Conservation (phyloP, 306 rosid genomes). For the Begonia masoniana region DNA sequence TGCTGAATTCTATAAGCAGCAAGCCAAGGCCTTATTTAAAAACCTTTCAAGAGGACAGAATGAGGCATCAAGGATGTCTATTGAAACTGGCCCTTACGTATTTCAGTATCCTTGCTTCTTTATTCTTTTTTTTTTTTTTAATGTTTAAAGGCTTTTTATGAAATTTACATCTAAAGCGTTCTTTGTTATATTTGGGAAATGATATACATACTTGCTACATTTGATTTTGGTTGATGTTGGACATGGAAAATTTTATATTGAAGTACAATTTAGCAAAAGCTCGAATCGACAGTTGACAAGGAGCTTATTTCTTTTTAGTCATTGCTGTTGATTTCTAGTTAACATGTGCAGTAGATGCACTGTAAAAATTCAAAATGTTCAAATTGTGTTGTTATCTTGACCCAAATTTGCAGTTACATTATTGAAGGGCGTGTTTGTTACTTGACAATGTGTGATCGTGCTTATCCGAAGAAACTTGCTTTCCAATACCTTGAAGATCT, state of each 20-base stretch:
- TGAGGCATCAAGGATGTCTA: constrained; percentile 96
- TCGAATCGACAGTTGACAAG: not conserved
- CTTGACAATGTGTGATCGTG: constrained; percentile 97
- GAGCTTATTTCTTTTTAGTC: no score
- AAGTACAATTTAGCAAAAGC: not conserved
- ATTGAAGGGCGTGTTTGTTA: constrained; percentile 97
- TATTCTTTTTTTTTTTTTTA: not conserved
- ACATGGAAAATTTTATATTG: not conserved
- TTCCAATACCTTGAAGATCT: constrained; percentile 99
- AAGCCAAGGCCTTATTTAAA: constrained; percentile 90
- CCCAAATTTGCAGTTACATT: constrained; percentile 52
- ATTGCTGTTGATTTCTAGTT: no score
- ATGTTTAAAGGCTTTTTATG: not conserved
- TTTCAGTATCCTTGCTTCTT: constrained; percentile 74
- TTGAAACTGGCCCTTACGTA: constrained; percentile 91
- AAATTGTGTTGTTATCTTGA: constrained; percentile 37
- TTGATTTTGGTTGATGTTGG: not conserved
- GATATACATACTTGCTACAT: not conserved
- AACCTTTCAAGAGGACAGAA: constrained; percentile 84
- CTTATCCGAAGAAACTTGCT: constrained; percentile 98
- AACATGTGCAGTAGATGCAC: no score
- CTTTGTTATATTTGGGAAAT: not conserved
- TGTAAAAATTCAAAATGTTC: not conserved
- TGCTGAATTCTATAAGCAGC: constrained; percentile 78
- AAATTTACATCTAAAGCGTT: not conserved